A percentile compares a stretch with the other conserved stretches of the same genome.
These are phyloP conservation scores for Coniochaeta prunicola DNA, from an alignment of 2,329 filamentous ascomycete genomes.

Conservation along the genomic window DNA sequence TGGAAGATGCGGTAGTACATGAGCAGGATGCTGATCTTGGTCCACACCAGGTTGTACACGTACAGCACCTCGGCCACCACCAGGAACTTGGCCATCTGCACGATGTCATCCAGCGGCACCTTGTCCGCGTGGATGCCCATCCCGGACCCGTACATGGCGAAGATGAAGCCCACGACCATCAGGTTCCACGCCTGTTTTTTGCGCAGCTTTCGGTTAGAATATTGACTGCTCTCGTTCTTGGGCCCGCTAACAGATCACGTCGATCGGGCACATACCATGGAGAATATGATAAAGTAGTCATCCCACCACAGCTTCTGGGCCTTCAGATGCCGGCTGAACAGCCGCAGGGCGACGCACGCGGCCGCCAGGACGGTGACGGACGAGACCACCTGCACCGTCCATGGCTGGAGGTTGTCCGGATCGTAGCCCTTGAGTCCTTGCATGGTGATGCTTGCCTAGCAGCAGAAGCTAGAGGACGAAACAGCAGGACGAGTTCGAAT, in stretches of 20 bases:
- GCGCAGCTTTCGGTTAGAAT: background rate
- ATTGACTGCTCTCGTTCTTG: background rate
- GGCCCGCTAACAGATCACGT: background rate
- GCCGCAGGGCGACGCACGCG: slow-evolving; percentile 28
- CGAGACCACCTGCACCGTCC: slow-evolving; percentile 30
- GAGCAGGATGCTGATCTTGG: slow-evolving; percentile 41
- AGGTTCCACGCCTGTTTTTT: slow-evolving; percentile 30
- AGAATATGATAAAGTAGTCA: slow-evolving; percentile 40
- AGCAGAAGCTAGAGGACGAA: background rate
- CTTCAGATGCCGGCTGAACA: slow-evolving; percentile 33
- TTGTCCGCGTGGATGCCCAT: slow-evolving; percentile 39
- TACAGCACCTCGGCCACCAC: slow-evolving; percentile 40
- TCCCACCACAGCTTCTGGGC: slow-evolving; percentile 41
- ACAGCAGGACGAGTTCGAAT: background rate
- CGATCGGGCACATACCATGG: slow-evolving; percentile 28
- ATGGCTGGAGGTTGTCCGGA: slow-evolving; percentile 31
- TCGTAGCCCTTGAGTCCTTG: slow-evolving; percentile 24
- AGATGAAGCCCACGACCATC: slow-evolving; percentile 37
- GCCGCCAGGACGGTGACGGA: slow-evolving; percentile 33
- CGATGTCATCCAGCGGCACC: slow-evolving; percentile 26
- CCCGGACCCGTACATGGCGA: slow-evolving; percentile 35
- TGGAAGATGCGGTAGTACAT: slow-evolving; percentile 48
- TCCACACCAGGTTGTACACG: slow-evolving; percentile 38
- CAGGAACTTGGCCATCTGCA: slow-evolving; percentile 38
- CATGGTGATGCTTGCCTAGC: background rate